Percentiles rank a stretch among this genome's conserved stretches.
phyloP scores from a whole-genome alignment of 2,329 filamentous ascomycete genomes.

The Hortaea werneckii region DNA sequence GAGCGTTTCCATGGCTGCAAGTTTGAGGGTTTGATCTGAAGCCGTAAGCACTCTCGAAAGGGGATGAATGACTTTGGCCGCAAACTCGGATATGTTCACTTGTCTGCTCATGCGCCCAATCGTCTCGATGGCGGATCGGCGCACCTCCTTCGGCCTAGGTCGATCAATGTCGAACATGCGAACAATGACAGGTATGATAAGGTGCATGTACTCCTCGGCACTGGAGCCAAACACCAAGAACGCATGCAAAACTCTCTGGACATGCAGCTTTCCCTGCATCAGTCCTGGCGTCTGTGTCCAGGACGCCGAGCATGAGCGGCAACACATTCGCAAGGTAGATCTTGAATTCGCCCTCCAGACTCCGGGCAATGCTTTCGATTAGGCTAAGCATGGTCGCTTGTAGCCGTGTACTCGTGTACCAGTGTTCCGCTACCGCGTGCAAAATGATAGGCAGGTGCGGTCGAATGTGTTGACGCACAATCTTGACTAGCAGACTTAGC shows the following conservation, averaged over 20 bases:
- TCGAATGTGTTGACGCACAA: constrained; percentile 92
- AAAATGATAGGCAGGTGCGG: constrained; percentile 83
- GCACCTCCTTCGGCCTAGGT: constrained; percentile 49
- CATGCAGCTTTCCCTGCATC: constrained; percentile 39
- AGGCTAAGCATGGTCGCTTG: constrained; percentile 87
- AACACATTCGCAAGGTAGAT: constrained; percentile 82
- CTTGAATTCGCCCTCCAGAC: constrained; percentile 95
- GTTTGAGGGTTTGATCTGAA: constrained; percentile 61
- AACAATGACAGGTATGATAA: constrained; percentile 93
- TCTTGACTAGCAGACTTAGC: constrained; percentile 80
- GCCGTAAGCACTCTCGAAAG: constrained; percentile 71
- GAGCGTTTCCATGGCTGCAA: constrained; percentile 82
- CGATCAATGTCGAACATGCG: constrained; percentile 72
- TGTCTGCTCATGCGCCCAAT: constrained; percentile 89
- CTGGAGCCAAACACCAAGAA: constrained; percentile 94
- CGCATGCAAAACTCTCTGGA: constrained; percentile 69
- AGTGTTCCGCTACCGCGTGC: constrained; percentile 77
- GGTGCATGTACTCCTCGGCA: constrained; percentile 96
- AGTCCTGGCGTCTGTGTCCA: constrained; percentile 79
- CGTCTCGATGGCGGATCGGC: constrained; percentile 86
- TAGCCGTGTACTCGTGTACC: constrained; percentile 68
- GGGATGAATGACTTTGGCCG: constrained; percentile 91
- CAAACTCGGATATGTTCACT: constrained; percentile 95
- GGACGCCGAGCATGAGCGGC: constrained; percentile 84
- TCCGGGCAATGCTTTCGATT: constrained; percentile 86